phyloP scores from a whole-genome alignment of 345 rosid genomes.

The Gynandropsis gynandra region DNA sequence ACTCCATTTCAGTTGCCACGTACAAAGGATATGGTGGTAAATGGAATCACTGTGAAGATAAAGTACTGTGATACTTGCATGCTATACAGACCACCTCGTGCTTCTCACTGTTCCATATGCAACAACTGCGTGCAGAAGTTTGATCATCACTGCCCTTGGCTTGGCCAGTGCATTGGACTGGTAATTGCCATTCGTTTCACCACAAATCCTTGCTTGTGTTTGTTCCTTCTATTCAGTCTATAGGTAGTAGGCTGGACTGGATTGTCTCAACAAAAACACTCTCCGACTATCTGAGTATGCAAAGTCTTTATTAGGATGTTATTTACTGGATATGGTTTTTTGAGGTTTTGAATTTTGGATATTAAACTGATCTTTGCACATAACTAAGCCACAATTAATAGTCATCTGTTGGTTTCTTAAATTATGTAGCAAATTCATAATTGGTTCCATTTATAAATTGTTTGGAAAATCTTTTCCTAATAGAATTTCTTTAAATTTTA shows the following conservation, averaged over 20 bases:
- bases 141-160: constrained; percentile 99
- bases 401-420: not conserved
- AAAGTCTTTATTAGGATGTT: no score
- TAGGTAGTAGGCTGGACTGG: no score
- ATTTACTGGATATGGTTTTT: no score
- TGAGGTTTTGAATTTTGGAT: constrained; percentile 10
- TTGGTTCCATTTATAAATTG: no score
- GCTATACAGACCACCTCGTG: constrained; percentile 94
- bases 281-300: no score
- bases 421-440: no score
- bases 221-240: not conserved
- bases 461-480: no score
- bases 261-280: no score
- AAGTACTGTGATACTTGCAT: constrained; percentile 93
- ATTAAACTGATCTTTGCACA: not conserved
- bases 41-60: constrained; percentile 65
- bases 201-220: not conserved
- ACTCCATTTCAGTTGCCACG: constrained; percentile 53
- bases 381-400: no score
- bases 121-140: constrained; percentile 93
- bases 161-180: constrained; percentile 97
- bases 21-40: constrained; percentile 56
- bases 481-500: no score
- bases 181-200: constrained; percentile 37
- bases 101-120: constrained; percentile 98